Base-by-base conservation (phyloP, 2,329 filamentous ascomycete genomes). In the Cercospora sp. region DNA sequence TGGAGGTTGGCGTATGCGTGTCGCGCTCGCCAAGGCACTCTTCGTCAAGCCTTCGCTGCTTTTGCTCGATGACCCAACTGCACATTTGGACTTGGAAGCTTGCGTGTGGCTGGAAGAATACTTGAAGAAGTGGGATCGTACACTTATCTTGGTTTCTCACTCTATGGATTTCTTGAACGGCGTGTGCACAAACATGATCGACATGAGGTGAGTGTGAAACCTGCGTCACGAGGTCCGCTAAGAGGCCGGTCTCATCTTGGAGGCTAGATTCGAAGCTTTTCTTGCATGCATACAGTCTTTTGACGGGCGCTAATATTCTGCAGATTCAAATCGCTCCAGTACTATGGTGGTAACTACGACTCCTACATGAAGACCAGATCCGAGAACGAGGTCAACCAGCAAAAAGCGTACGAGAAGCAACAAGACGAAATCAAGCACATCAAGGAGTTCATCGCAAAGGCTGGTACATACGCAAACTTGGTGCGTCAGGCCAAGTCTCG, bases 261-360 rank as follows among this genome's bases (percentile, higher is more conserved):
- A 31, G 16, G 16, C 53, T 31, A 12, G 26, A 31, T 1, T 6
- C n/a, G 9, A n/a, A 30, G 36, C 36, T 8, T 2, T 26, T 26
- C 3, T 53, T 53, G 2, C 26, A 28, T 28, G 20, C 13, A 26
- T 16, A 23, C 13, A 12, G 7, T 5, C 20, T 28, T 2, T n/a
- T 4, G 28, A 16, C 36, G 16, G 13, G 12, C 31, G 33, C 62
- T 64, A 42, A 64, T 20, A 20, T 8, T 39, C 7, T 23, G 16
- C 62, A 64, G 62, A 76, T 82, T 86, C 80, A 92, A 91, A 84
- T 84, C 91, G 80, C 91, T 99, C 75, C 82, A 94, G 72, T 99
- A 99, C 91, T 99, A 97, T 79, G 96, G 95, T 87, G 95, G 96
- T 88, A 98, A 99, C 89, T 99, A 98, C 88, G 95, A 99, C 83